Conservation (phyloP, 441 rosid genomes). For the Pelargonium hybrid region DNA sequence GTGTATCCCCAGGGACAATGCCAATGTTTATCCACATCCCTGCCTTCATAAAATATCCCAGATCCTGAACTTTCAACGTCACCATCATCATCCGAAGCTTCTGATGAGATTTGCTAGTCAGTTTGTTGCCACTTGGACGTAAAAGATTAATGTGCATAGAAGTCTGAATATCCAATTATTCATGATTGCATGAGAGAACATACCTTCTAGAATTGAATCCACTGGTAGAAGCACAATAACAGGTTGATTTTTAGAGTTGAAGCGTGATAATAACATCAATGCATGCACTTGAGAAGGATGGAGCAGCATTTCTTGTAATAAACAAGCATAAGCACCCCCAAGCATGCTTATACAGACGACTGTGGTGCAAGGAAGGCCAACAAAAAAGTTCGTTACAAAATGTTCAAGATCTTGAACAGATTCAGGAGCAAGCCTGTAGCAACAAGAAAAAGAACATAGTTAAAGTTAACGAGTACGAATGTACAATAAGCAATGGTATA, state of each 20-base stretch:
- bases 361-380: constrained; percentile 52
- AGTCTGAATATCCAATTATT: constrained; percentile 15
- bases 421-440: constrained; percentile 70
- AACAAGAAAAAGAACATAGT: constrained; percentile 17
- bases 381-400: constrained; percentile 48
- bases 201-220: constrained; percentile 65
- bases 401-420: constrained; percentile 54
- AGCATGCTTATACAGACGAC: constrained; percentile 66
- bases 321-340: constrained; percentile 40
- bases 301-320: constrained; percentile 47
- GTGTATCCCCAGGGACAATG: constrained; percentile 79
- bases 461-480: background rate
- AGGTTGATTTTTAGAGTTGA: constrained; percentile 54
- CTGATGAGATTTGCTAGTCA: constrained; percentile 12
- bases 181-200: background rate
- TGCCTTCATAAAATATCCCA: constrained; percentile 24
- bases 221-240: constrained; percentile 69
- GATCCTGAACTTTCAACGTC: constrained; percentile 29
- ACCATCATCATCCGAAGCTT: constrained; percentile 29
- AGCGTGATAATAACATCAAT: constrained; percentile 67
- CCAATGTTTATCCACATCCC: constrained; percentile 44
- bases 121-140: background rate
- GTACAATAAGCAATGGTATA: constrained; percentile 3
- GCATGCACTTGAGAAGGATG: constrained; percentile 45
- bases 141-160: background rate